Evolutionary conservation across 495 filamentous ascomycete species (phyloP).

Genomic region (Penicillium daleae): DNA sequence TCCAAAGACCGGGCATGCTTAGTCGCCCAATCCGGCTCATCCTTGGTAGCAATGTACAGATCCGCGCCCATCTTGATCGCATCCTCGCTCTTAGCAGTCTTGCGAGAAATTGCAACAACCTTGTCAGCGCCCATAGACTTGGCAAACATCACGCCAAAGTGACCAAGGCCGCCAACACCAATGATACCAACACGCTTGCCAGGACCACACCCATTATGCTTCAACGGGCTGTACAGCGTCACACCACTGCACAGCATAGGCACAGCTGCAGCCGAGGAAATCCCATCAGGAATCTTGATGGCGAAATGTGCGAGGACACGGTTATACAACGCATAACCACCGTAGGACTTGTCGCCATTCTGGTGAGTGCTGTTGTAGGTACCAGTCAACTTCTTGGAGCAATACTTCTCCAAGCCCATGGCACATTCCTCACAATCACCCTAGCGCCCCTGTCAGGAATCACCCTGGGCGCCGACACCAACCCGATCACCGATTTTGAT

Average conservation of each 20-base stretch:
- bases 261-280: constrained; percentile 64
- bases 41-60: constrained; percentile 80
- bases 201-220: constrained; percentile 72
- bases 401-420: constrained; percentile 68
- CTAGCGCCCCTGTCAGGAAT: constrained; percentile 63
- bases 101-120: constrained; percentile 80
- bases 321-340: constrained; percentile 73
- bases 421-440: constrained; percentile 73
- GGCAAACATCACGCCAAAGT: constrained; percentile 64
- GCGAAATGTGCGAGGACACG: constrained; percentile 75
- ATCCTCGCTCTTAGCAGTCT: constrained; percentile 67
- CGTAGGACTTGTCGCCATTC: constrained; percentile 65
- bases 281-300: constrained; percentile 73
- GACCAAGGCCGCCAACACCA: constrained; percentile 82
- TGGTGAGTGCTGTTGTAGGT: constrained; percentile 44
- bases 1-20: constrained; percentile 72
- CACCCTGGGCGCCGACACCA: constrained; percentile 82
- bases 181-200: constrained; percentile 84
- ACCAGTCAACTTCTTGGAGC: constrained; percentile 57
- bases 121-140: constrained; percentile 74
- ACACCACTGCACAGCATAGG: constrained; percentile 88
- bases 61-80: constrained; percentile 64
- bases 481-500: constrained; percentile 86
- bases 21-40: constrained; percentile 73
- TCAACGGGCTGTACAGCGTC: constrained; percentile 76